A percentile compares a stretch with the other conserved stretches of the same genome.
phyloP scores from a whole-genome alignment of 768 basidiomycete species.

The Macrolepiota dolichaula region DNA sequence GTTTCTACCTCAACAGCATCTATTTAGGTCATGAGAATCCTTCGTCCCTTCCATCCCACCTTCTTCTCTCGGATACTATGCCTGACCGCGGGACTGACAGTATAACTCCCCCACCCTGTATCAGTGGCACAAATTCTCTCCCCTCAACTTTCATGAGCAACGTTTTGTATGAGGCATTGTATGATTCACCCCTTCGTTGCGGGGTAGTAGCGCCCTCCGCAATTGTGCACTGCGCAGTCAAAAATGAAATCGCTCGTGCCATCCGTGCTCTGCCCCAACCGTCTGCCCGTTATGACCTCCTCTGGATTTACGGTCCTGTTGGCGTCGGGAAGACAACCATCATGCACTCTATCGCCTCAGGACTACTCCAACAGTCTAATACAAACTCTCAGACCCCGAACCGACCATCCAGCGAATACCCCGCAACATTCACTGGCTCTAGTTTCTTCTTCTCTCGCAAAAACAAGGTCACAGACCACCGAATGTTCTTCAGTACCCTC shows the following conservation, averaged over 20 bases:
- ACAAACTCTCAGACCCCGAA: background rate
- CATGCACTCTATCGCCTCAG: background rate
- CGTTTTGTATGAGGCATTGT: background rate
- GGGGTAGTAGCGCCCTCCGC: background rate
- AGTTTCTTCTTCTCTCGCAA: background rate
- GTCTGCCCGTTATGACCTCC: background rate
- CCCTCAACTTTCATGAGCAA: background rate
- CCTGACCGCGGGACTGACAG: background rate
- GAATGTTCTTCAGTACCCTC: background rate
- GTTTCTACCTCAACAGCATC: background rate
- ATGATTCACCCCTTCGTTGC: background rate
- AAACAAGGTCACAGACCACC: background rate
- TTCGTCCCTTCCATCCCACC: background rate
- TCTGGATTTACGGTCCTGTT: constrained; percentile 6
- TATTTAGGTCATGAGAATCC: background rate
- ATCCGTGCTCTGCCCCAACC: background rate
- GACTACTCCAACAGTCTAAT: background rate
- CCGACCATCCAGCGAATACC: background rate
- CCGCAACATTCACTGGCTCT: background rate
- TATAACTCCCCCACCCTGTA: background rate
- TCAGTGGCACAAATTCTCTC: background rate
- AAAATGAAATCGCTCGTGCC: background rate
- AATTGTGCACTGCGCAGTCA: background rate
- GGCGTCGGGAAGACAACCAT: constrained; percentile 7
- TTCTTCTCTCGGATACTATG: background rate